Base-by-base conservation (phyloP, 768 basidiomycete genomes). In the Pleurotus citrinopileatus region DNA sequence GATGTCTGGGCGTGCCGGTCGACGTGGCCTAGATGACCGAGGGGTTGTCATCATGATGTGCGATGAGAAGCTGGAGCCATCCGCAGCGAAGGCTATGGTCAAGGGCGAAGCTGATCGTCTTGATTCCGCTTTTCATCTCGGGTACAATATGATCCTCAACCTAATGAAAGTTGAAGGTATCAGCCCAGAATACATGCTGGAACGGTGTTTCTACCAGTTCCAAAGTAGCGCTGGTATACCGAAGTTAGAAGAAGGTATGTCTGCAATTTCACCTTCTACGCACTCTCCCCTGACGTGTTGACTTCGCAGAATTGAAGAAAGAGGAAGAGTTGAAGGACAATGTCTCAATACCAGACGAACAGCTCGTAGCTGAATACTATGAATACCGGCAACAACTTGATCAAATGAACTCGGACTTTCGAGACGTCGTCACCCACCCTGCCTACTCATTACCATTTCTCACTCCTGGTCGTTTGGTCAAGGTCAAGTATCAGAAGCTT, bases 41-140 rank as follows among this genome's bases (percentile, higher is more conserved):
- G 97, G 97, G 52, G 93, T 98, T 46, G 97, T 99, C 48, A 98
- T 99, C 62, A 91, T 99, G 93, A 98, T 99, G 97, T 91, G 90
- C 67, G 97, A 98, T 69, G 94, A 98, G 73, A 98, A 96, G 70
- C 78, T 99, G 42, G 97, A 98, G 62, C 95, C 97, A 0, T 67
- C 81, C 1, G 84, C 89, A 0, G 95, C 97, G 32, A 98, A 96
- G 74, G 80, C 78, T 51, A 99, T 99, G 97, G 89, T 99, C 63
- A 98, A 98, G 70, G 97, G 97, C 42, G 89, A 96, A 73, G 94
- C 97, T 3, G 96, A 99, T 67, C 79, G 95, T 44, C 76, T 99
- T 47, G 94, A 98, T 69, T 99, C 97, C 4, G 97, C 97, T 3
- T 99, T 99, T 76, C 94, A 98, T 71, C 75, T 99, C 12, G 96